Conservation (phyloP, 805 yeast species). For the Cyberlindnera meyerae region DNA sequence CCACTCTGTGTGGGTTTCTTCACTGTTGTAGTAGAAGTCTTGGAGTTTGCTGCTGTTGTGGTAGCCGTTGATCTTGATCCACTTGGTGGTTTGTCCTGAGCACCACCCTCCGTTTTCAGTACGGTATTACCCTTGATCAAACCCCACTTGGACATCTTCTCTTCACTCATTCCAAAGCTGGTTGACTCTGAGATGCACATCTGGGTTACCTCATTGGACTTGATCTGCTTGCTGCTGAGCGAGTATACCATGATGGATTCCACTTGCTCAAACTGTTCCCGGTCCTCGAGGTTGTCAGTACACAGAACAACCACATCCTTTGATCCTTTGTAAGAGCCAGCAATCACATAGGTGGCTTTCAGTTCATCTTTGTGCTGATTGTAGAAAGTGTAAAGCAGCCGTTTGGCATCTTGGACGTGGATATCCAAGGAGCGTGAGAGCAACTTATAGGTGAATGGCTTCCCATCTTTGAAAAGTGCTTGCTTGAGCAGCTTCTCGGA, state of each 20-base stretch:
- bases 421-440: conserved; percentile 37
- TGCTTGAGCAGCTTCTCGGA: conserved; percentile 5
- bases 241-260: conserved; percentile 37
- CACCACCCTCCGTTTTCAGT: conserved; percentile 2
- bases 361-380: conserved; percentile 32
- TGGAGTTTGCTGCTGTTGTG: not conserved
- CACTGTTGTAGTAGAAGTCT: not conserved
- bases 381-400: conserved; percentile 35
- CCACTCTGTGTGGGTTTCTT: conserved; percentile 2
- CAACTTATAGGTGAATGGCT: conserved; percentile 36
- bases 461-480: conserved; percentile 11
- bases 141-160: conserved; percentile 21
- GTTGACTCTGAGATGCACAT: conserved; percentile 10
- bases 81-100: not conserved
- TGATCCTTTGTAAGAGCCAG: conserved; percentile 29
- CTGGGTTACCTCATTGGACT: conserved; percentile 16
- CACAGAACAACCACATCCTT: conserved; percentile 18
- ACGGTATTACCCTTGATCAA: conserved; percentile 23
- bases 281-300: conserved; percentile 25
- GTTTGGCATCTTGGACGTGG: conserved; percentile 36
- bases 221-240: conserved; percentile 23
- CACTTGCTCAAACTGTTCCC: conserved; percentile 28
- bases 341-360: conserved; percentile 37
- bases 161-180: conserved; percentile 9
- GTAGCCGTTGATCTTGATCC: not conserved